A percentile compares a stretch with the other conserved stretches of the same genome.
phyloP scores from a whole-genome alignment of 2,329 filamentous ascomycete species.

The Claviceps digitariae region DNA sequence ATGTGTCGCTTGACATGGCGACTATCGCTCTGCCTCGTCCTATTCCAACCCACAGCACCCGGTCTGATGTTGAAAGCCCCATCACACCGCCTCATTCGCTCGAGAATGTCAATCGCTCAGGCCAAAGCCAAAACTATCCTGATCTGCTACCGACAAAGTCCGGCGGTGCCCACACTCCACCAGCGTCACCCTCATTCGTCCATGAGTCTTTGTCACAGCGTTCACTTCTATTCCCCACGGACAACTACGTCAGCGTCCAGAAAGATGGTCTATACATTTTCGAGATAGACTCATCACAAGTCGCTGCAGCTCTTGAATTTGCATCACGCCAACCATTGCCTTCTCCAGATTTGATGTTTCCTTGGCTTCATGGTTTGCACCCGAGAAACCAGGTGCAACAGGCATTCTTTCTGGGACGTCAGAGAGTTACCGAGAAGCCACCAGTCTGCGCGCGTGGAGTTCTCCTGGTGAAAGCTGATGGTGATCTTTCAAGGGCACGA shows the following conservation, averaged over 20 bases:
- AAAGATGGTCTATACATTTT: conserved; percentile 50
- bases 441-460: conserved; percentile 62
- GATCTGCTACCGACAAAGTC: conserved; percentile 48
- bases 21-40: conserved; percentile 40
- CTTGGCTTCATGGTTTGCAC: conserved; percentile 91
- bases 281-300: conserved; percentile 52
- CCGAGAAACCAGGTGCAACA: conserved; percentile 79
- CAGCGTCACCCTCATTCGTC: conserved; percentile 49
- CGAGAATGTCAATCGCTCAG: conserved; percentile 14
- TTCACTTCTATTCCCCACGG: conserved; percentile 65
- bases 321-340: conserved; percentile 69
- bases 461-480: conserved; percentile 79
- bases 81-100: conserved; percentile 29
- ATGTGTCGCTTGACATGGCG: conserved; percentile 27
- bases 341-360: conserved; percentile 75
- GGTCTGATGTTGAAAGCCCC: conserved; percentile 24
- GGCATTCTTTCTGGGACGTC: conserved; percentile 73
- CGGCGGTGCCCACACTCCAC: conserved; percentile 46
- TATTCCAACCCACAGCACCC: conserved; percentile 30
- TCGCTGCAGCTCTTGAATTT: conserved; percentile 64
- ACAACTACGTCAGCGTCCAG: conserved; percentile 40
- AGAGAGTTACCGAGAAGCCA: conserved; percentile 56
- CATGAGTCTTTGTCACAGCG: conserved; percentile 36
- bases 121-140: conserved; percentile 14
- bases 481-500: conserved; percentile 58